phyloP scores from a whole-genome alignment of 192 early-diverging fungal species.

The Backusella psychrophila region DNA sequence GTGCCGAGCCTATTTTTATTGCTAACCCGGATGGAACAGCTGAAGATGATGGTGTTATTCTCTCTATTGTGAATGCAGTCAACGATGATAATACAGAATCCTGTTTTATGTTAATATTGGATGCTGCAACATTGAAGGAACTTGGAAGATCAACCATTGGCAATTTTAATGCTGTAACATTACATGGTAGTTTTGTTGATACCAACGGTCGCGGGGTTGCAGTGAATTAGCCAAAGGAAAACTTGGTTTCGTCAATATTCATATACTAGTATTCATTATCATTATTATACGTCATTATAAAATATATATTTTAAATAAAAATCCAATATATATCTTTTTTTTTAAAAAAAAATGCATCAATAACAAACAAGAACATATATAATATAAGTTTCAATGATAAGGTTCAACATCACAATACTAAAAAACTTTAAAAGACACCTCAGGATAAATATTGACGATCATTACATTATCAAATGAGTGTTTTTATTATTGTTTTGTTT shows the following conservation, averaged over 20 bases:
- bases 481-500: not conserved
- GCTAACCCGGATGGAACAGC: slow-evolving; percentile 19
- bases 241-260: not conserved
- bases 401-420: not conserved
- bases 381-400: not conserved
- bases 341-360: not conserved
- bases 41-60: slow-evolving; percentile 37
- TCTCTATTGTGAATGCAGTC: slow-evolving; percentile 31
- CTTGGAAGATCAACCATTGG: slow-evolving; percentile 29
- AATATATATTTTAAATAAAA: not conserved
- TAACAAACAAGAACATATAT: not conserved
- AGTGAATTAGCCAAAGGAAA: not conserved
- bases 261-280: not conserved
- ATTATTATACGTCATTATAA: not conserved
- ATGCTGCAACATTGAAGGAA: slow-evolving; percentile 31
- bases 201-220: slow-evolving; percentile 14
- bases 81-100: slow-evolving; percentile 9
- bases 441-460: not conserved
- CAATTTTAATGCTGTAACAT: slow-evolving; percentile 26
- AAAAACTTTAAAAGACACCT: not conserved
- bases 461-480: not conserved
- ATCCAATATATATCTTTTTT: not conserved
- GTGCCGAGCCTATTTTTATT: slow-evolving; percentile 40
- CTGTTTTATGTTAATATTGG: slow-evolving; percentile 31
- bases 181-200: slow-evolving; percentile 26